Base-by-base conservation (phyloP, 208 protist species). In the Trypanosoma melophagium region DNA sequence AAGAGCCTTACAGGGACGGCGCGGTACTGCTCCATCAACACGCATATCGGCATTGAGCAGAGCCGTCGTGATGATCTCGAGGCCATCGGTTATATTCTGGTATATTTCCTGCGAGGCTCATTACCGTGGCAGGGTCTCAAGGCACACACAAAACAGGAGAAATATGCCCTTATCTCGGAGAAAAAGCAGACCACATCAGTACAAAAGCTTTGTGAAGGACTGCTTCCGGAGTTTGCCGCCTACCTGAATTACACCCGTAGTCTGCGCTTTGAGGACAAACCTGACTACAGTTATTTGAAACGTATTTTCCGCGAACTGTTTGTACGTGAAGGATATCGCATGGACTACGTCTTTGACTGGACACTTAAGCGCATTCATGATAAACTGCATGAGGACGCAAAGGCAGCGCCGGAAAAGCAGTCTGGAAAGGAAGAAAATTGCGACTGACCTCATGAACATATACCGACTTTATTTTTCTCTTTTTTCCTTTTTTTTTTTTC, bases 271-370 rank as follows among this genome's bases (percentile, higher is more conserved):
- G 98, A 99, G 65, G 98, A 99, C 72, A 98, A 98, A 66, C 99
- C 99, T 21, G 98, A 99, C 80, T 99, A 99, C 85, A 79, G 81
- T 14, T 99, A 99, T 75, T 82, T 99, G 45, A 83, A 97, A 54
- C 99, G 99, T 66, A 77, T 99, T 31, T 98, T 99, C 86, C 80
- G 98, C 9, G 96, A 99, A 61, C 83, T 99, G 19, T 99, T 99
- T 76, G 84, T 99, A 19, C 89, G 94, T 45, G 92, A 99, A 74
- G 96, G 97, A 7, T 99, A 93, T 79, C 86, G 96, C 63, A 97
- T 98, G 59, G 99, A 99, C 86, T 99, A 98, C 77, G 84, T 98
- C 42, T 99, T 98, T 80, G 99, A 99, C 82, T 99, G 99, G 98
- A 98, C 90, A 10, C 77, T 93, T 51, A 90, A 89, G 68, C 79